phyloP scores from a whole-genome alignment of 208 protist genomes.

The Leishmania mexicana region DNA sequence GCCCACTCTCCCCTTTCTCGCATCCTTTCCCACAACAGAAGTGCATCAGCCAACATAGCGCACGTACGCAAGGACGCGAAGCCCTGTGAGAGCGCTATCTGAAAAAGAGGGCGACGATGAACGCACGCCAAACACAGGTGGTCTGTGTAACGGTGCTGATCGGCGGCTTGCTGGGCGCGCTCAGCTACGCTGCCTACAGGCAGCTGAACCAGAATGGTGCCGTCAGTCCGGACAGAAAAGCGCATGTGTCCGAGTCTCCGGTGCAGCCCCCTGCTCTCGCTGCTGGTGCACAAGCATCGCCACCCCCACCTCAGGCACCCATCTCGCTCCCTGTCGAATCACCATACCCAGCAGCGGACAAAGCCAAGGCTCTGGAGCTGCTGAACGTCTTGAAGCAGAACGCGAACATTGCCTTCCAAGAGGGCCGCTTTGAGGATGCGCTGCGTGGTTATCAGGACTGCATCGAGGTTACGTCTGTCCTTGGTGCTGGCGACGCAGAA shows the following conservation, averaged over 20 bases:
- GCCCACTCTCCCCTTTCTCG: neutral
- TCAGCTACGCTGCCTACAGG: constrained; percentile 13
- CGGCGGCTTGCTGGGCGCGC: constrained; percentile 21
- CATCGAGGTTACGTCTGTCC: constrained; percentile 52
- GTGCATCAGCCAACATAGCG: neutral
- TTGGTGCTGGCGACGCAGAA: constrained; percentile 53
- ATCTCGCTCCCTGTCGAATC: constrained; percentile 29
- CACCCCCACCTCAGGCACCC: neutral
- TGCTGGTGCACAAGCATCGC: neutral
- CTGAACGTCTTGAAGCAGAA: constrained; percentile 53
- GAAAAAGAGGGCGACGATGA: neutral
- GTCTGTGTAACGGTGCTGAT: neutral
- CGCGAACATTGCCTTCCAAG: constrained; percentile 68
- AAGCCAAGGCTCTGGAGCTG: constrained; percentile 44
- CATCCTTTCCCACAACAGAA: neutral
- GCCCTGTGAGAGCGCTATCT: neutral
- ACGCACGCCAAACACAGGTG: neutral
- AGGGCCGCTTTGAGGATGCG: constrained; percentile 64
- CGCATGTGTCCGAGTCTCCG: neutral
- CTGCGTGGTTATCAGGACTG: constrained; percentile 76
- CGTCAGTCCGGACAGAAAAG: neutral
- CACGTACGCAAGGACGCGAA: neutral
- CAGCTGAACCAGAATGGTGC: constrained; percentile 6
- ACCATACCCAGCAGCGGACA: constrained; percentile 20
- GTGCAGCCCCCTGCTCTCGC: neutral